A percentile compares a stretch with the other conserved stretches of the same genome.
phyloP scores from a whole-genome alignment of 176 grass and related monocot species.

The Phragmites australis region DNA sequence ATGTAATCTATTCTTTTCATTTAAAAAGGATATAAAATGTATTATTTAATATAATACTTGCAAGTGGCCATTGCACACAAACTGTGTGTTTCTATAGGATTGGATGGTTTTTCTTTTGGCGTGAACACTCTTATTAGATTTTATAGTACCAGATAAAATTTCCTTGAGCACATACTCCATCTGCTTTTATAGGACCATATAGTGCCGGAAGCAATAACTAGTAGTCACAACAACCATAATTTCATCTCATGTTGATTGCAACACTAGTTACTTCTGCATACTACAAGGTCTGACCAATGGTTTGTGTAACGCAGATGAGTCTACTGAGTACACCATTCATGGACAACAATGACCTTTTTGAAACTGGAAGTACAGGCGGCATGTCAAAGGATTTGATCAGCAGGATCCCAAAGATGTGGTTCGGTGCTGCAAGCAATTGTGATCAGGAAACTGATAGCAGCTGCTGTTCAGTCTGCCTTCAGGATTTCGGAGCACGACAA shows the following conservation, averaged over 20 bases:
- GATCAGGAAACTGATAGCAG: slow-evolving; percentile 51
- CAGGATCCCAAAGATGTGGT: slow-evolving; percentile 58
- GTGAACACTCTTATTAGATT: not conserved
- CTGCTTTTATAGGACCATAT: slow-evolving; percentile 30
- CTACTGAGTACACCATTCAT: slow-evolving; percentile 58
- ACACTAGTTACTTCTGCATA: not conserved
- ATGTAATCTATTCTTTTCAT: not conserved
- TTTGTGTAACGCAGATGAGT: slow-evolving; percentile 65
- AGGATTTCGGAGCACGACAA: slow-evolving; percentile 61
- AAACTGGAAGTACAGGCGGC: slow-evolving; percentile 57
- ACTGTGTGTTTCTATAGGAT: slow-evolving; percentile 7
- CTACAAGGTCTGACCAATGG: slow-evolving; percentile 18
- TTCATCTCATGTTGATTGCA: slow-evolving; percentile 16
- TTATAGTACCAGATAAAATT: not conserved
- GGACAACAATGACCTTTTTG: slow-evolving; percentile 67
- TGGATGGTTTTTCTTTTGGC: not conserved
- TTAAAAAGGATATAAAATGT: not conserved
- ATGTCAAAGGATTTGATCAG: slow-evolving; percentile 55
- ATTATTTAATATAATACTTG: slow-evolving; percentile 12
- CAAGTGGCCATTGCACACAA: not conserved
- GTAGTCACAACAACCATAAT: not conserved
- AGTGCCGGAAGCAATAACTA: not conserved
- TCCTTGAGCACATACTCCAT: slow-evolving; percentile 5
- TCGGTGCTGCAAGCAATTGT: slow-evolving; percentile 31
- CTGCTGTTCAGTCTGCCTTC: slow-evolving; percentile 80